A percentile compares a stretch with the other conserved stretches of the same genome.
These are phyloP conservation scores for Oryza meridionalis DNA, from an alignment of 176 grass and related monocot species.

Conservation along the genomic window DNA sequence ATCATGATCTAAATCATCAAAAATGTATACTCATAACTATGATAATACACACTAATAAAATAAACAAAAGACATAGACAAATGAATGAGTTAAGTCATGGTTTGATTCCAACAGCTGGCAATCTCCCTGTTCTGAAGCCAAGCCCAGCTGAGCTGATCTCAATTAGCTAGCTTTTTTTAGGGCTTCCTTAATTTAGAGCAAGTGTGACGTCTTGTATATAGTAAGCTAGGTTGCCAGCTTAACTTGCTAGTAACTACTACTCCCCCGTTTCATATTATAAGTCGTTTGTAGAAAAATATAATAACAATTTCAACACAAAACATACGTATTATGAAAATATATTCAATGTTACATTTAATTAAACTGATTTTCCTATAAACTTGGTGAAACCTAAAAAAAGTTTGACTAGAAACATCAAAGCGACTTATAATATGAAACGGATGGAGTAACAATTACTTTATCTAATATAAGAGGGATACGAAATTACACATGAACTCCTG, in stretches of 20 bases:
- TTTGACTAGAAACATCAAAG: too few species aligned
- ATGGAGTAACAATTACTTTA: not conserved
- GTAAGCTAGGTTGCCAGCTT: not conserved
- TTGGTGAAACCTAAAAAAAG: too few species aligned
- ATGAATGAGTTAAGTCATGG: not conserved
- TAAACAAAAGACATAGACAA: not conserved
- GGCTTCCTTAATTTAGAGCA: not conserved
- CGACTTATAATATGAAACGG: too few species aligned
- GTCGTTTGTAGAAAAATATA: too few species aligned
- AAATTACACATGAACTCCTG: not conserved
- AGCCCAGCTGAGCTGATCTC: not conserved
- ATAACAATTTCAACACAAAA: too few species aligned
- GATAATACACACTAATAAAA: not conserved
- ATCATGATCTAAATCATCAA: not conserved
- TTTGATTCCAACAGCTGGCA: not conserved
- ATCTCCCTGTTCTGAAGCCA: not conserved
- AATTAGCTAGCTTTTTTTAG: not conserved
- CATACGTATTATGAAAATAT: too few species aligned
- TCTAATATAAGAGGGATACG: not conserved
- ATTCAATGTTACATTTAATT: too few species aligned
- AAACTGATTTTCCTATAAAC: too few species aligned
- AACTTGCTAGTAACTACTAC: not conserved
- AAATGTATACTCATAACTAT: not conserved
- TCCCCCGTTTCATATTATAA: too few species aligned
- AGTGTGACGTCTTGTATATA: not conserved